Evolutionary conservation across 148 eudicot genomes (phyloP).

Genomic region (Talinum fruticosum): DNA sequence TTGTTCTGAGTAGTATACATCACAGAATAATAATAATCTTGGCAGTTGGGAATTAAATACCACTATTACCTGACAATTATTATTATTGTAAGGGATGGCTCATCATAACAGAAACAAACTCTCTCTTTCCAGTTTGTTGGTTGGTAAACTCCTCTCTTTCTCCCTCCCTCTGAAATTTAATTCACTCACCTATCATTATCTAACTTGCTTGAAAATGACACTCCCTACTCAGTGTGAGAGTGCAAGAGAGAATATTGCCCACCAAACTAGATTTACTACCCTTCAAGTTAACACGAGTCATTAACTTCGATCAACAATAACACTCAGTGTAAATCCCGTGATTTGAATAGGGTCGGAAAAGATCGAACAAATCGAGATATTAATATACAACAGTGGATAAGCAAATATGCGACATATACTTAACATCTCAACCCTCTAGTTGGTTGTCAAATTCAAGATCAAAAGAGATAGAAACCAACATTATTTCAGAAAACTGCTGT

Average conservation of each 20-base stretch:
- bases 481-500: background rate
- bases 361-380: too few relatives aligned
- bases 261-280: background rate
- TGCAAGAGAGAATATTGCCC: background rate
- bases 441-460: background rate
- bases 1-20: background rate
- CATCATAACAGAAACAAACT: background rate
- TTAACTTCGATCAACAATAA: too few relatives aligned
- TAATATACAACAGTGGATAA: too few relatives aligned
- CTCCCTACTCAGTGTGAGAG: background rate
- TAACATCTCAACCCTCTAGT: constrained; percentile 1
- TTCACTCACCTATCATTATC: background rate
- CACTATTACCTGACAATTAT: too few relatives aligned
- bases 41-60: too few relatives aligned
- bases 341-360: too few relatives aligned
- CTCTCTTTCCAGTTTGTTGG: background rate
- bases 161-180: background rate
- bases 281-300: background rate
- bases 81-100: background rate
- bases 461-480: background rate
- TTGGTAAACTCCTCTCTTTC: background rate
- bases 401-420: too few relatives aligned
- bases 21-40: too few relatives aligned
- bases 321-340: too few relatives aligned
- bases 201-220: constrained; percentile 5